Percentiles rank a stretch among this genome's conserved stretches.
Conservation (phyloP, 164 flowering plant species). For the Chloranthus sessilifolius region DNA sequence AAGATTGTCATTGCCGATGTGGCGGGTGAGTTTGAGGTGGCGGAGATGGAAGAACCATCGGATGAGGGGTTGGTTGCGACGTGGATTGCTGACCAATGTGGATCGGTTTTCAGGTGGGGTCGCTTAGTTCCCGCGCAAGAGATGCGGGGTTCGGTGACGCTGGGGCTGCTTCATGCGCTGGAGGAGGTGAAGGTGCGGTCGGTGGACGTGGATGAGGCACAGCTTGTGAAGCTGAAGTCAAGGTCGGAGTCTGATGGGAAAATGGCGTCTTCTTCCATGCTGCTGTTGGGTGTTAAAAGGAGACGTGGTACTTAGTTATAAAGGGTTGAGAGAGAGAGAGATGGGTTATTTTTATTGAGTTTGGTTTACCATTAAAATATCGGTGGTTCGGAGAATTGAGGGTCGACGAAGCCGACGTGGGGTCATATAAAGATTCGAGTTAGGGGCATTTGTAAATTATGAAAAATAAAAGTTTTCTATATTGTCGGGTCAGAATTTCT, state of each 20-base stretch:
- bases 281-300: too few species aligned
- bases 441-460: too few species aligned
- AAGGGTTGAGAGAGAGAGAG: too few species aligned
- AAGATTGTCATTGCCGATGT: constrained; percentile 70
- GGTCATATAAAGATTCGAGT: too few species aligned
- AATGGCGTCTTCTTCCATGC: constrained; percentile 29
- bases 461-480: too few species aligned
- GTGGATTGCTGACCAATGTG: constrained; percentile 66
- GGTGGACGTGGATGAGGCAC: constrained; percentile 29
- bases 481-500: too few species aligned
- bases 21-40: constrained; percentile 71
- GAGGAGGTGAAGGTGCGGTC: constrained; percentile 42
- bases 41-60: constrained; percentile 56
- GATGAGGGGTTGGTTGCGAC: constrained; percentile 55
- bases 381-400: too few species aligned
- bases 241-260: constrained; percentile 52
- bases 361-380: too few species aligned
- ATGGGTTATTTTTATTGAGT: too few species aligned
- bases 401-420: too few species aligned
- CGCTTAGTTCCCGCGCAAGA: too few species aligned
- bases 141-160: constrained; percentile 55
- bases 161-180: constrained; percentile 54
- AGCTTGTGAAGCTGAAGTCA: constrained; percentile 60
- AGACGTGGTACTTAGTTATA: too few species aligned
- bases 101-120: constrained; percentile 52